These are phyloP conservation scores for Dillenia suffruticosa DNA, from an alignment of 164 flowering plant species.

Conservation along the genomic window DNA sequence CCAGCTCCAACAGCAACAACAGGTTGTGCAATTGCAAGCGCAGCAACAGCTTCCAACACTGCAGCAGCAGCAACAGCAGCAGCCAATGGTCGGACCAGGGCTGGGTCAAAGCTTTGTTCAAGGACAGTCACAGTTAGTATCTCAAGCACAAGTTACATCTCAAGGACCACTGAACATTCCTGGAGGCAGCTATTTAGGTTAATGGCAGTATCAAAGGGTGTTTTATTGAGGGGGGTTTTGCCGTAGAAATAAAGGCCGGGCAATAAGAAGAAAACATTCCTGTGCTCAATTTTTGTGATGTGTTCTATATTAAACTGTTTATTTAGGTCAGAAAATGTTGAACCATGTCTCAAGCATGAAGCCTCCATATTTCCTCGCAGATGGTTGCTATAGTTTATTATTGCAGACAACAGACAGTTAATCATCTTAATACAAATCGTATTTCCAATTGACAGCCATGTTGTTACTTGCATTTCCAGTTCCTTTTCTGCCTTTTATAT, in stretches of 20 bases:
- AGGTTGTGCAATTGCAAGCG: slow-evolving; percentile 2
- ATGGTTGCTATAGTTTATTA: too few species aligned
- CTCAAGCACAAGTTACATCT: slow-evolving; percentile 67
- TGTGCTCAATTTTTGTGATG: too few species aligned
- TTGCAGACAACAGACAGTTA: too few species aligned
- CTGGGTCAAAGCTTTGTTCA: slow-evolving; percentile 66
- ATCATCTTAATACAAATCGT: too few species aligned
- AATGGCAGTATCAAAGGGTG: neutral
- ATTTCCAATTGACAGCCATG: too few species aligned
- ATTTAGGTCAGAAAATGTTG: too few species aligned
- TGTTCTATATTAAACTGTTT: too few species aligned
- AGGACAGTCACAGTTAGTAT: slow-evolving; percentile 64
- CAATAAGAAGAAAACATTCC: too few species aligned
- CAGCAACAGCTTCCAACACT: slow-evolving; percentile 20
- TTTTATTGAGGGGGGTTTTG: neutral
- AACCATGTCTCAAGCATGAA: too few species aligned
- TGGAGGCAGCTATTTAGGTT: slow-evolving; percentile 61
- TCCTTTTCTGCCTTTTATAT: too few species aligned
- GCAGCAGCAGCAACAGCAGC: slow-evolving; percentile 38
- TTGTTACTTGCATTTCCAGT: too few species aligned
- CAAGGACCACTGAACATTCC: slow-evolving; percentile 74
- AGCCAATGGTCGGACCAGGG: slow-evolving; percentile 51
- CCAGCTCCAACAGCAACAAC: slow-evolving; percentile 12
- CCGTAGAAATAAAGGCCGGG: neutral
- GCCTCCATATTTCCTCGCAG: too few species aligned